Base-by-base conservation (phyloP, 768 basidiomycete species). In the Favolaschia claudopus region DNA sequence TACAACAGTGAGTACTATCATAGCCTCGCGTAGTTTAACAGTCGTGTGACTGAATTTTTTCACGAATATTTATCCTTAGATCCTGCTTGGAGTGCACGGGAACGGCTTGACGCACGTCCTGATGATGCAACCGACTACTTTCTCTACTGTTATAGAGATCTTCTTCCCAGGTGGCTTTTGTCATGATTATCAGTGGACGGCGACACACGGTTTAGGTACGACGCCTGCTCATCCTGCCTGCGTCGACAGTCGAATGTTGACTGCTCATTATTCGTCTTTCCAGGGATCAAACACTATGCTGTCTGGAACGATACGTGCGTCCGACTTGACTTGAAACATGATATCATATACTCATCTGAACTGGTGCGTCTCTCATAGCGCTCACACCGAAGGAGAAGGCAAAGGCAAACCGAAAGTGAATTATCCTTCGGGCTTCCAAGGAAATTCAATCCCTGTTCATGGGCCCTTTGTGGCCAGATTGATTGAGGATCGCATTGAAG, bases 401-500 rank as follows among this genome's bases (percentile, higher is more conserved):
- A 55, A 62, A 24, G 61, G 61, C 20, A 77, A 86, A 74, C 74
- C 84, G 25, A 22, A 31, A 0, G 85, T 90, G 0, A 67, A 72
- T 17, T 94, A 94, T 66, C 93, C 93, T 0, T 87, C 92, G 8
- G 92, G 91, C 24, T 95, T 95, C 78, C 93, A 95, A 67, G 87
- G 87, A 38, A 79, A 82, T n/a, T 74, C 77, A 29, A 95, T 95
- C 55, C 92, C 92, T 3, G 87, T 90, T 0, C 70, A 88, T 64
- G 91, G 89, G 0, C 83, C 84, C 15, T 75, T 76, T 0, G 77
- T 95, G 10, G 89, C 85, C 1, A 77, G 82, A 65, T 73, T 94
- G 25, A 88, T 95, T 34, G 91, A 93, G 66, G 87, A 90, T 51
- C 84, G 89, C 31, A 71, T 82, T 8, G 76, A 75, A 39, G 13